phyloP scores from a whole-genome alignment of 2,329 filamentous ascomycete species.

The Dryadomyces quercus-mongolicae region DNA sequence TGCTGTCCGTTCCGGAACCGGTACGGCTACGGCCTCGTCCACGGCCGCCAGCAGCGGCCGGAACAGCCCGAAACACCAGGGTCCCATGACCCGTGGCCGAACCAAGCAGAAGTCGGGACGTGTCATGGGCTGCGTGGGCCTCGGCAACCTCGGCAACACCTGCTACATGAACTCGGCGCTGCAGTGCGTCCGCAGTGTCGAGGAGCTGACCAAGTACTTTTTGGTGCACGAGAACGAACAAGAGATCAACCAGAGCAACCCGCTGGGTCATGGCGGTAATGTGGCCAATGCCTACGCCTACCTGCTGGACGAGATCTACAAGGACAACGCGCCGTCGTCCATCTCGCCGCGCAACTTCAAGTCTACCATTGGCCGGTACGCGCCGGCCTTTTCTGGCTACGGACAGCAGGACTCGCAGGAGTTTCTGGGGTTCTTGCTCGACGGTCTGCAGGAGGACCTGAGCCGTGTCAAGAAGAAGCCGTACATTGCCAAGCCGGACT shows the following conservation, averaged over 20 bases:
- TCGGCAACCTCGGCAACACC: constrained; percentile 88
- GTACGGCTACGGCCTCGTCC: constrained; percentile 17
- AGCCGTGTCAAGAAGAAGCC: constrained; percentile 93
- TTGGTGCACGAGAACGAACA: constrained; percentile 58
- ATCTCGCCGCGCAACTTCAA: constrained; percentile 77
- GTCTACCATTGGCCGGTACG: constrained; percentile 64
- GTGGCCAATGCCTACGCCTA: constrained; percentile 77
- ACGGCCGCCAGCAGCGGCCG: constrained; percentile 45
- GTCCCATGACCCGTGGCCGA: constrained; percentile 58
- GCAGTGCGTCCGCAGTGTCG: constrained; percentile 86
- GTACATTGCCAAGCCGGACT: constrained; percentile 95
- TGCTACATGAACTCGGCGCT: constrained; percentile 99
- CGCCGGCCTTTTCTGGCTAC: constrained; percentile 82
- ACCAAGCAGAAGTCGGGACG: constrained; percentile 57
- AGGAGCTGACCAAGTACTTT: constrained; percentile 90
- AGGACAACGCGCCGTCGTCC: constrained; percentile 50
- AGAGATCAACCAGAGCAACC: constrained; percentile 78
- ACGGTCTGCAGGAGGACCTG: constrained; percentile 88
- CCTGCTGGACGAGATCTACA: constrained; percentile 69
- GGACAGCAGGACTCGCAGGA: constrained; percentile 97
- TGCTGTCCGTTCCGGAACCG: neutral
- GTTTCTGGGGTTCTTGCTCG: constrained; percentile 87
- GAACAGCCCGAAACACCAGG: constrained; percentile 52
- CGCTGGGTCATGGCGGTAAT: constrained; percentile 71
- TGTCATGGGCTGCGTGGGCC: constrained; percentile 64